Evolutionary conservation across 306 rosid species (phyloP).

Genomic region (Trifolium subterraneum): DNA sequence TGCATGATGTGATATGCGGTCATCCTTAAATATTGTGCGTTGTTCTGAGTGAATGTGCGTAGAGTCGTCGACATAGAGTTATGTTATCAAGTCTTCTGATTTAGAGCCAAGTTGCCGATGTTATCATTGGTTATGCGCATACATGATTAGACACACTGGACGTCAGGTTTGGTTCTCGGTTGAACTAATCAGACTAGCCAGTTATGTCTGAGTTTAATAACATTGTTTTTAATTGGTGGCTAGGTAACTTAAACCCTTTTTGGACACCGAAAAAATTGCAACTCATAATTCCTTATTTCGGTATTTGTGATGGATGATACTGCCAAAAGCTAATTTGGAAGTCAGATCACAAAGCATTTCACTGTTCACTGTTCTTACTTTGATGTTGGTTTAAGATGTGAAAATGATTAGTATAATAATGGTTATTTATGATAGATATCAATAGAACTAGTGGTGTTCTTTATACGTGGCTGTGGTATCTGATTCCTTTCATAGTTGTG

Average conservation of each 20-base stretch:
- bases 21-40: not conserved
- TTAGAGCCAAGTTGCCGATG: not conserved
- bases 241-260: not conserved
- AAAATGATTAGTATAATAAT: slow-evolving; percentile 10
- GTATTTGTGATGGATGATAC: slow-evolving; percentile 14
- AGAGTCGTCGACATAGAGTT: not conserved
- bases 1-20: not conserved
- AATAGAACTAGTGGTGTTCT: not conserved
- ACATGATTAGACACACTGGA: not conserved
- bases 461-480: slow-evolving; percentile 7
- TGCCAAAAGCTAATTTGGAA: slow-evolving; percentile 13
- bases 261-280: not conserved
- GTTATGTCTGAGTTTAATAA: not conserved
- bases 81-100: not conserved
- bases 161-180: not conserved
- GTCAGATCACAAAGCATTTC: not conserved
- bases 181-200: not conserved
- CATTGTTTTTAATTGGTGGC: slow-evolving; percentile 1
- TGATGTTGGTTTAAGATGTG: slow-evolving; percentile 17
- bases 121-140: not conserved
- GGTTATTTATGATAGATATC: not conserved
- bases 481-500: slow-evolving; percentile 15
- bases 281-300: not conserved
- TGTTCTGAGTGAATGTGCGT: not conserved
- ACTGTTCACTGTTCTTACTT: slow-evolving; percentile 14